Conservation (phyloP, 495 filamentous ascomycete genomes). For the Penicillium antarcticum region DNA sequence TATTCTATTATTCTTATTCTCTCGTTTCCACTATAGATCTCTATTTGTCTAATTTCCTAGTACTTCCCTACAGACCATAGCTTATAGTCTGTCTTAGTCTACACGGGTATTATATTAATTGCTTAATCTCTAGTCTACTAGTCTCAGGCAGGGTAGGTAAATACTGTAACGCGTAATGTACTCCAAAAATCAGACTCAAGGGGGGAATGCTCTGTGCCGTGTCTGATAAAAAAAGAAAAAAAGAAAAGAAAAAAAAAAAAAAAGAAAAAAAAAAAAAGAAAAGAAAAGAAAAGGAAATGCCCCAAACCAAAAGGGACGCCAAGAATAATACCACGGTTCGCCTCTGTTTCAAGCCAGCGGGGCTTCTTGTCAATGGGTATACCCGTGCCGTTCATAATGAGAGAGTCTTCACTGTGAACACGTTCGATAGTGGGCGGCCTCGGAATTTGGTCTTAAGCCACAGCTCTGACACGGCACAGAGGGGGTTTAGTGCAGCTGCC, state of each 20-base stretch:
- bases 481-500: conserved; percentile 20
- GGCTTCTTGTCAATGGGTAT: conserved; percentile 41
- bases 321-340: conserved; percentile 39
- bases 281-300: conserved; percentile 1
- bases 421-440: too few species aligned
- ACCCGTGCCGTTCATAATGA: conserved; percentile 29
- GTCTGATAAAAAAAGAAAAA: conserved; percentile 16
- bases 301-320: conserved; percentile 17
- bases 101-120: conserved; percentile 10
- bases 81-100: background rate
- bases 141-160: too few species aligned
- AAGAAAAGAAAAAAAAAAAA: conserved; percentile 5
- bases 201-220: conserved; percentile 30
- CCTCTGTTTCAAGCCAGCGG: conserved; percentile 42
- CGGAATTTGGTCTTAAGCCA: conserved; percentile 8
- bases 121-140: too few species aligned
- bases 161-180: conserved; percentile 14
- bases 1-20: background rate
- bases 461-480: conserved; percentile 26
- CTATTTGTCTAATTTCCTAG: too few species aligned
- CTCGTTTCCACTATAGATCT: background rate
- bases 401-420: conserved; percentile 1
- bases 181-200: conserved; percentile 20
- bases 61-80: too few species aligned
- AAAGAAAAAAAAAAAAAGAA: conserved; percentile 7